Evolutionary conservation across 306 rosid genomes (phyloP).

Genomic region (Rosa rugosa): DNA sequence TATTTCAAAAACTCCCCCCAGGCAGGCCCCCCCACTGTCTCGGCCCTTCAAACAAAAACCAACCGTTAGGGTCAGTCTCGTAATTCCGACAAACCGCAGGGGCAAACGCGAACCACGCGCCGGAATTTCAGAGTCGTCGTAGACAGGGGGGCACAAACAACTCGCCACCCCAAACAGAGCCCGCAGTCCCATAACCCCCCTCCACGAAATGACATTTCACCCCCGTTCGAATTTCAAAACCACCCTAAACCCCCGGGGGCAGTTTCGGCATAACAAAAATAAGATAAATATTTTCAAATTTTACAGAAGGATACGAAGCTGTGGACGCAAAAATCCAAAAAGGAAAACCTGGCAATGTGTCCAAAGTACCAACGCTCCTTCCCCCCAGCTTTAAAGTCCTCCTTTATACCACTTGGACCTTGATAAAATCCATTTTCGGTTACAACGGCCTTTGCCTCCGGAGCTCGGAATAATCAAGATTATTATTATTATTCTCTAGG

Average conservation of each 20-base stretch:
- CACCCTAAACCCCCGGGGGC: background rate
- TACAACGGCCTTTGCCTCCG: background rate
- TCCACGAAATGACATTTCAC: constrained; percentile 20
- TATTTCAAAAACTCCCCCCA: background rate
- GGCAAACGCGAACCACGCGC: constrained; percentile 21
- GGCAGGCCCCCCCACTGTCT: constrained; percentile 27
- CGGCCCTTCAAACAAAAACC: background rate
- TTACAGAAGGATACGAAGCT: constrained; percentile 5
- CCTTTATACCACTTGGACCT: background rate
- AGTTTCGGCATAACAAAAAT: background rate
- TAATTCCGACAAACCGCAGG: background rate
- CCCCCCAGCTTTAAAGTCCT: background rate
- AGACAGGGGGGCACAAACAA: background rate
- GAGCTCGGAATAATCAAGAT: background rate
- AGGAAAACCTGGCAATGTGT: constrained; percentile 4
- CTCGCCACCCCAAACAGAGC: constrained; percentile 39
- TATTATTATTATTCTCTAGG: background rate
- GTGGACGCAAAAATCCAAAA: background rate
- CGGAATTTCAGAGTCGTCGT: constrained; percentile 41
- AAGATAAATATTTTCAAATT: constrained; percentile 20
- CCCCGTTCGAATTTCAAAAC: constrained; percentile 12
- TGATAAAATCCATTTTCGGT: background rate
- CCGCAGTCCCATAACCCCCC: constrained; percentile 28
- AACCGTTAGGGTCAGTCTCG: constrained; percentile 48
- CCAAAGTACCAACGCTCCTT: background rate